Conservation (phyloP, 768 basidiomycete species). For the Panaeolus papilionaceus region DNA sequence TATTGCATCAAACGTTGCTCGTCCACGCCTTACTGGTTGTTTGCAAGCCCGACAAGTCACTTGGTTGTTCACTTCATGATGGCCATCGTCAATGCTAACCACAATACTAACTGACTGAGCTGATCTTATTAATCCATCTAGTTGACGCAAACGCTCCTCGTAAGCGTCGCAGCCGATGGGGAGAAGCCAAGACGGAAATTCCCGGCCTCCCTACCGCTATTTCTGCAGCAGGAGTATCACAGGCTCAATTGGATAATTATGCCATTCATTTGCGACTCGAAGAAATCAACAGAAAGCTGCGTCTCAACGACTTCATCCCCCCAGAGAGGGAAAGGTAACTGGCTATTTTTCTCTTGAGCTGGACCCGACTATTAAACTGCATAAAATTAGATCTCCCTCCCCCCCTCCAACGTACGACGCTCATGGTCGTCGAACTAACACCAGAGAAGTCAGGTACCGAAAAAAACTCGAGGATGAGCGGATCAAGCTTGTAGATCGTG, state of each 20-base stretch:
- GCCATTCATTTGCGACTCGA: conserved; percentile 95
- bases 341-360: conserved; percentile 23
- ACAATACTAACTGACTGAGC: conserved; percentile 64
- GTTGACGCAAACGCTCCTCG: conserved; percentile 88
- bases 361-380: conserved; percentile 33
- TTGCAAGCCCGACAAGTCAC: conserved; percentile 22
- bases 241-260: conserved; percentile 96
- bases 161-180: conserved; percentile 98
- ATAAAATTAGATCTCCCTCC: conserved; percentile 77
- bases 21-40: conserved; percentile 39
- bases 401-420: conserved; percentile 98
- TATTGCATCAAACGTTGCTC: conserved; percentile 36
- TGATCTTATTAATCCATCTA: conserved; percentile 52
- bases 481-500: conserved; percentile 90
- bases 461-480: conserved; percentile 95
- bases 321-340: conserved; percentile 91
- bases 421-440: conserved; percentile 98
- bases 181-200: conserved; percentile 90
- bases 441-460: conserved; percentile 96
- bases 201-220: conserved; percentile 96
- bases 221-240: conserved; percentile 90
- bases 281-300: conserved; percentile 95
- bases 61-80: conserved; percentile 22
- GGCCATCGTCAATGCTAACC: conserved; percentile 47
- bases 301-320: conserved; percentile 94